Base-by-base conservation (phyloP, 345 rosid species). In the Camelina sativa region DNA sequence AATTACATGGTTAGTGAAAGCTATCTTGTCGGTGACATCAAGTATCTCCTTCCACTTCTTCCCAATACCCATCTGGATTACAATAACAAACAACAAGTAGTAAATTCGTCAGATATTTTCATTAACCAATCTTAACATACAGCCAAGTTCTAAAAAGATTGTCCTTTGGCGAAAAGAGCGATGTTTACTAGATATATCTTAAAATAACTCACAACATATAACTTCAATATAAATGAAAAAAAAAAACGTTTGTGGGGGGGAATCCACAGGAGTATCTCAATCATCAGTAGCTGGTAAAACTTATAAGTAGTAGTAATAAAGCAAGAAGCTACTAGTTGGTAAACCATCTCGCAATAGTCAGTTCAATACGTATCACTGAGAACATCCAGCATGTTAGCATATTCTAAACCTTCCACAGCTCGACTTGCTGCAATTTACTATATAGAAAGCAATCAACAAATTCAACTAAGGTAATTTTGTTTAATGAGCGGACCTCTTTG, bases 11-110 rank as follows among this genome's bases (percentile, higher is more conserved):
- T 91, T 89, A 81, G 77, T 86, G 88, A 91, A 93, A 62, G 84
- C 70, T 69, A 93, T 87, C 89, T 85, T 89, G 55, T 93, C 96
- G 17, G 83, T 79, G 79, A 79, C 65, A 11, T 87, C 89, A 53
- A 93, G 78, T 76, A 91, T 76, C 79, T 93, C 97, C 86, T 93
- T 93, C 98, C 98, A 93, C 86, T 93, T 93, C 85, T 84, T 87
- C 46, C 97, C 98, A 66, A 93, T 88, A 82, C 92, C 76, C 88
- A 81, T 91, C 98, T 93, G 72, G 28, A 62, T 55, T 48, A 53
- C 53, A 65, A 65, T 20, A 77, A 59, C 34, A 65, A 28, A 64
- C 61, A 63, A 54, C 13, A 70, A 16, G 30, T 51, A 52, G 50
- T 41, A 5, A 32, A 5, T 25, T 74, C 23, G 65, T 55, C 35